A percentile compares a stretch with the other conserved stretches of the same genome.
Evolutionary conservation across 345 rosid genomes (phyloP).

Genomic region (Rhodamnia rubescens): DNA sequence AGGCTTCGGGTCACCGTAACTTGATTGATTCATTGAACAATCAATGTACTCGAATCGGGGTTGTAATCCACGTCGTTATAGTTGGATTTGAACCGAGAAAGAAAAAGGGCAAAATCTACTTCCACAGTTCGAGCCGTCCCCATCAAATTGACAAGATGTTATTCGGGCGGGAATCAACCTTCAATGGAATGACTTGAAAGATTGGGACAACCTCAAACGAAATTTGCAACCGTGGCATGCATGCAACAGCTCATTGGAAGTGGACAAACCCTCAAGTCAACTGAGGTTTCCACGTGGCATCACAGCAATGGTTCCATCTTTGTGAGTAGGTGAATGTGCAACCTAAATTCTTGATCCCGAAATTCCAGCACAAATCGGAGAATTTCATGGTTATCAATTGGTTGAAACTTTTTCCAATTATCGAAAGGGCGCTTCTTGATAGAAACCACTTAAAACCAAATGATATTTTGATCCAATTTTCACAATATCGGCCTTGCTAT

Average conservation of each 20-base stretch:
- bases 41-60: neutral
- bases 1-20: neutral
- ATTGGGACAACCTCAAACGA: neutral
- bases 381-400: neutral
- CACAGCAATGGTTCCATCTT: neutral
- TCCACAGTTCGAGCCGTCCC: neutral
- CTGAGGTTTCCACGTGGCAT: neutral
- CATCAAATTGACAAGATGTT: neutral
- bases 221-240: neutral
- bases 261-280: neutral
- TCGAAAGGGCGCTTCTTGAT: neutral
- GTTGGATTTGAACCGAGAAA: neutral
- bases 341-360: neutral
- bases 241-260: neutral
- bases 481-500: neutral
- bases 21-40: neutral
- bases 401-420: neutral
- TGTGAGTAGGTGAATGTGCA: neutral
- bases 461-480: neutral
- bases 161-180: neutral
- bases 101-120: neutral
- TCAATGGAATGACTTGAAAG: neutral
- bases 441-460: neutral
- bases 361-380: neutral
- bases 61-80: neutral